A percentile compares a stretch with the other conserved stretches of the same genome.
phyloP scores from a whole-genome alignment of 2,329 filamentous ascomycete species.

The Juglanconis sp. region DNA sequence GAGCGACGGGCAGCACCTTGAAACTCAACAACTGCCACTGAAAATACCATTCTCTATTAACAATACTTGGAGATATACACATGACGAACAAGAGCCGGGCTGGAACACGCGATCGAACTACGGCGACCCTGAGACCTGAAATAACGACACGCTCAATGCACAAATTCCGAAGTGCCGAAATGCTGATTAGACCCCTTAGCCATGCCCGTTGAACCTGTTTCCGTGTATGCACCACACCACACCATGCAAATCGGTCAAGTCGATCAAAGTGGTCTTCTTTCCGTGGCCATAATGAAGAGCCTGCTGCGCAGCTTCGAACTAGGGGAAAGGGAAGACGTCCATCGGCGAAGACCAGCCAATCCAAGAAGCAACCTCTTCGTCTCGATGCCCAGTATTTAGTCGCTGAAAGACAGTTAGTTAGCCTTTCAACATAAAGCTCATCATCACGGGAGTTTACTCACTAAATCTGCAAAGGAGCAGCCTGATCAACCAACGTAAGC shows the following conservation, averaged over 20 bases:
- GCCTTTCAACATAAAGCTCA: background rate
- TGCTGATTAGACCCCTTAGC: background rate
- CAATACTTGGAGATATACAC: background rate
- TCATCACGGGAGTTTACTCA: constrained; percentile 45
- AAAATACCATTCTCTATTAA: background rate
- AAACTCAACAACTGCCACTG: background rate
- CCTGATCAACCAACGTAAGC: constrained; percentile 93
- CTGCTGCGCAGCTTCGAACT: background rate
- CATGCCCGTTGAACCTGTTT: background rate
- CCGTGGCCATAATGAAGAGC: background rate
- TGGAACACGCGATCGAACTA: background rate
- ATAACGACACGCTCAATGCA: no score
- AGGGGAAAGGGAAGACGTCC: background rate
- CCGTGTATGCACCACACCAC: background rate
- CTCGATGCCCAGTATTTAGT: background rate
- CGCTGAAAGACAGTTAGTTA: background rate
- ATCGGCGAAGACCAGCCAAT: background rate
- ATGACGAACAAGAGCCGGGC: background rate
- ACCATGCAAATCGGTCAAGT: background rate
- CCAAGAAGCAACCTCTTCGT: background rate
- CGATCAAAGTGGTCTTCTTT: background rate
- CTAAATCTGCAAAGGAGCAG: constrained; percentile 97
- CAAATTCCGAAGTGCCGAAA: background rate
- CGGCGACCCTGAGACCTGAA: no score
- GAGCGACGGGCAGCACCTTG: background rate